These are phyloP conservation scores for Rhynchospora breviuscula DNA, from an alignment of 176 grass and related monocot genomes.

Conservation along the genomic window DNA sequence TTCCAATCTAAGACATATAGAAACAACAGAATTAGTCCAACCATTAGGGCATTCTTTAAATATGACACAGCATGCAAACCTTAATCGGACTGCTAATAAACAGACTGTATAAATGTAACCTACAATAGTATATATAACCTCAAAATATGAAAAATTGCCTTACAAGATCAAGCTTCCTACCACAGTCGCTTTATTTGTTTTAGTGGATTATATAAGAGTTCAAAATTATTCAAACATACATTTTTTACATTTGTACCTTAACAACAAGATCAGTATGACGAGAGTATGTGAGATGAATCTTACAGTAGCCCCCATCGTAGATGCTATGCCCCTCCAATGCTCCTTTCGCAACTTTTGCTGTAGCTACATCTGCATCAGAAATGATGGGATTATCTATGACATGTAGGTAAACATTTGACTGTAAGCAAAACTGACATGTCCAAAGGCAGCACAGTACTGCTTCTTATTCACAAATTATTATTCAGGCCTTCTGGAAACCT, in stretches of 20 bases:
- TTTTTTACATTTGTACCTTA: slow-evolving; percentile 63
- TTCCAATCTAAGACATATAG: neutral
- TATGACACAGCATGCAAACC: neutral
- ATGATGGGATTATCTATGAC: neutral
- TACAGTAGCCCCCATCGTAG: slow-evolving; percentile 99
- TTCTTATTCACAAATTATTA: neutral
- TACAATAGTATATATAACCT: neutral
- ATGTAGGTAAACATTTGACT: neutral
- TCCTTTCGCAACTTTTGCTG: slow-evolving; percentile 75
- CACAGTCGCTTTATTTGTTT: neutral
- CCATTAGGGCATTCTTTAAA: neutral
- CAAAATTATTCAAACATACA: neutral
- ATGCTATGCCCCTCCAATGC: slow-evolving; percentile 97
- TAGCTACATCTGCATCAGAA: slow-evolving; percentile 53
- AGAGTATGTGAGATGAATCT: slow-evolving; percentile 99
- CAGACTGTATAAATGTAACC: neutral
- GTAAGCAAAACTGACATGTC: neutral
- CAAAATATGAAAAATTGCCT: neutral
- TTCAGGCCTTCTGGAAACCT: neutral
- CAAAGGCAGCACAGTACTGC: neutral
- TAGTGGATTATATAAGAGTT: neutral
- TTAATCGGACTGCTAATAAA: neutral
- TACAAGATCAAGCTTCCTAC: neutral
- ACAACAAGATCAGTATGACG: slow-evolving; percentile 99
- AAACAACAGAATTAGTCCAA: neutral